Percentiles rank a stretch among this genome's conserved stretches.
Evolutionary conservation across 371 early-diverging fungal species (phyloP).

Genomic region (Cokeromyces recurvatus): DNA sequence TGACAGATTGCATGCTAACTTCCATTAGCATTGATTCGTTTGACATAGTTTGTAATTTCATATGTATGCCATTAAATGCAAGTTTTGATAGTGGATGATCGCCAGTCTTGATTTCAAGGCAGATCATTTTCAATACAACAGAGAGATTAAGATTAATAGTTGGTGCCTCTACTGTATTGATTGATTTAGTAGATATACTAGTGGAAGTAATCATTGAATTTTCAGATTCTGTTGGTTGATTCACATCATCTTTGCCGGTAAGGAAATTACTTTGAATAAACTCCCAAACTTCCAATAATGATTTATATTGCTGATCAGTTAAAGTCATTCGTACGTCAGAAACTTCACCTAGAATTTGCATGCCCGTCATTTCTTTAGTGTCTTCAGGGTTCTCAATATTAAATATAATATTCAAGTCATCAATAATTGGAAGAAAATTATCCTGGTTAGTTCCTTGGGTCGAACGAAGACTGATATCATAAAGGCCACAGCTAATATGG

Average conservation of each 20-base stretch:
- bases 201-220: too few species aligned
- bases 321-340: conserved; percentile 77
- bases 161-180: too few species aligned
- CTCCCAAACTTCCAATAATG: conserved; percentile 61
- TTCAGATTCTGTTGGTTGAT: too few species aligned
- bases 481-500: conserved; percentile 63
- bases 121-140: conserved; percentile 21
- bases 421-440: conserved; percentile 69
- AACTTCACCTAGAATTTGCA: conserved; percentile 61
- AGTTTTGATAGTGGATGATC: conserved; percentile 48
- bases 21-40: conserved; percentile 73
- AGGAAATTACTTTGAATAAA: conserved; percentile 59
- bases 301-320: conserved; percentile 77
- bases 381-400: conserved; percentile 45
- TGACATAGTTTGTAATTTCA: conserved; percentile 62
- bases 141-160: conserved; percentile 8
- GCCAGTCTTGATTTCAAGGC: conserved; percentile 52
- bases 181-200: too few species aligned
- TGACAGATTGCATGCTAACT: conserved; percentile 65
- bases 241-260: too few species aligned
- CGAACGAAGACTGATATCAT: conserved; percentile 66
- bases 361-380: conserved; percentile 22
- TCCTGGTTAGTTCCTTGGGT: conserved; percentile 28
- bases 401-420: conserved; percentile 75
- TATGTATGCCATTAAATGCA: conserved; percentile 46